Conservation (phyloP, 345 rosid genomes). For the Barbarea vulgaris region DNA sequence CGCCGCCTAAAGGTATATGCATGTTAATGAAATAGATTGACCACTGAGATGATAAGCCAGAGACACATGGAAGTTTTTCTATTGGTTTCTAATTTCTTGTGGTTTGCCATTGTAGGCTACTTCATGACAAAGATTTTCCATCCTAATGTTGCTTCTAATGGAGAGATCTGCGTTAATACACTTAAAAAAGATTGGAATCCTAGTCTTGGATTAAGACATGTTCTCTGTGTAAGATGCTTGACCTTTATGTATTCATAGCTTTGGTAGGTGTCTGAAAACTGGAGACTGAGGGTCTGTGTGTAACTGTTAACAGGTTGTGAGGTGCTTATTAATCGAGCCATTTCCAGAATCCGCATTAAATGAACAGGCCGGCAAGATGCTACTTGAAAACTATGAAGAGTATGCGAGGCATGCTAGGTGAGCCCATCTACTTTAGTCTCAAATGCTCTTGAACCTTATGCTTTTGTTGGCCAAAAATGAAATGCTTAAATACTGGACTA, state of each 20-base stretch:
- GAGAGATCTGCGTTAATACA: slow-evolving; percentile 95
- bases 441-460: neutral
- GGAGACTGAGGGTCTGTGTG: slow-evolving; percentile 19
- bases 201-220: slow-evolving; percentile 92
- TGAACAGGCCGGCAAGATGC: slow-evolving; percentile 98
- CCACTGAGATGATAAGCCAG: neutral
- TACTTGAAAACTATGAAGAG: slow-evolving; percentile 95
- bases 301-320: slow-evolving; percentile 70
- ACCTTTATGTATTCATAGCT: neutral
- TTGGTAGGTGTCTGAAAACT: neutral
- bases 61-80: neutral
- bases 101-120: slow-evolving; percentile 55
- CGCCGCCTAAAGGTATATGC: slow-evolving; percentile 94
- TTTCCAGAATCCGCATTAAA: slow-evolving; percentile 98
- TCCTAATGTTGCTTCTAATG: slow-evolving; percentile 88
- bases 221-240: slow-evolving; percentile 71
- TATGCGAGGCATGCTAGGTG: slow-evolving; percentile 98
- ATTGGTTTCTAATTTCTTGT: neutral
- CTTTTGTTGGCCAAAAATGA: neutral
- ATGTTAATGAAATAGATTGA: neutral
- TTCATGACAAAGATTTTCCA: slow-evolving; percentile 97
- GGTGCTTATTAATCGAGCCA: slow-evolving; percentile 95
- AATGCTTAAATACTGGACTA: slow-evolving; percentile 8
- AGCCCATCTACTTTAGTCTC: slow-evolving; percentile 28
- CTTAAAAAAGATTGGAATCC: slow-evolving; percentile 98